Evolutionary conservation across 805 yeast genomes (phyloP).

Genomic region (Nakazawaea siamensis): DNA sequence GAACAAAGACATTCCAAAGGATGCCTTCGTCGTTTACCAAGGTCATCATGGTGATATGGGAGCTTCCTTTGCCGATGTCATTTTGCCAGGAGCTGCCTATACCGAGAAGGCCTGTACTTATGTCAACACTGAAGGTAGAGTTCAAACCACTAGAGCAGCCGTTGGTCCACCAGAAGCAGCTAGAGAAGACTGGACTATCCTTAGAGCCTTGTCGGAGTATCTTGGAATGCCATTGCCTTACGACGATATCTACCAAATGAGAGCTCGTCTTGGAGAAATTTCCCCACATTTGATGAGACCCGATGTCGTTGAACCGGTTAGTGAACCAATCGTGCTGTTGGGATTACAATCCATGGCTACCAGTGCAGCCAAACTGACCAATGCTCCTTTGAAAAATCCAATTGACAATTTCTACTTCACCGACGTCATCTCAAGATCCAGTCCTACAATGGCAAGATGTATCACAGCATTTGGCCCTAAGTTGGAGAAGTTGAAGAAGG

Average conservation of each 20-base stretch:
- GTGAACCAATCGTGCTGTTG: conserved; percentile 44
- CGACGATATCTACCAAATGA: conserved; percentile 60
- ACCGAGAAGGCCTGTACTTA: conserved; percentile 81
- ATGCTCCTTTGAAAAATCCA: conserved; percentile 54
- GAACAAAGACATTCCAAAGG: conserved; percentile 64
- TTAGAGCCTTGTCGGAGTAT: conserved; percentile 78
- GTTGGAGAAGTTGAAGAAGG: conserved; percentile 49
- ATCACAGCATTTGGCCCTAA: conserved; percentile 63
- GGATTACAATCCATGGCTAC: conserved; percentile 42
- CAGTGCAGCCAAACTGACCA: conserved; percentile 26
- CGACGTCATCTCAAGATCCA: conserved; percentile 77
- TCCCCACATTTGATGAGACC: conserved; percentile 78
- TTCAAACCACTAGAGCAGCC: conserved; percentile 80
- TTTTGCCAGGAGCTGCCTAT: conserved; percentile 82
- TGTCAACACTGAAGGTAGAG: conserved; percentile 87
- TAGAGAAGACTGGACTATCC: conserved; percentile 86
- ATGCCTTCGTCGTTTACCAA: conserved; percentile 82
- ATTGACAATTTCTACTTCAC: conserved; percentile 83
- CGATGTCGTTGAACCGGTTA: conserved; percentile 65
- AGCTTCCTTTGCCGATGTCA: conserved; percentile 81
- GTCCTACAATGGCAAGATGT: conserved; percentile 88
- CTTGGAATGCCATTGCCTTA: conserved; percentile 65
- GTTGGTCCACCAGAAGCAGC: conserved; percentile 84
- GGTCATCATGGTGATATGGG: conserved; percentile 92
- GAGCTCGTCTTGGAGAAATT: conserved; percentile 62